A percentile compares a stretch with the other conserved stretches of the same genome.
Conservation (phyloP, 108 stramenopile genomes). For the Nitzschia sp. region DNA sequence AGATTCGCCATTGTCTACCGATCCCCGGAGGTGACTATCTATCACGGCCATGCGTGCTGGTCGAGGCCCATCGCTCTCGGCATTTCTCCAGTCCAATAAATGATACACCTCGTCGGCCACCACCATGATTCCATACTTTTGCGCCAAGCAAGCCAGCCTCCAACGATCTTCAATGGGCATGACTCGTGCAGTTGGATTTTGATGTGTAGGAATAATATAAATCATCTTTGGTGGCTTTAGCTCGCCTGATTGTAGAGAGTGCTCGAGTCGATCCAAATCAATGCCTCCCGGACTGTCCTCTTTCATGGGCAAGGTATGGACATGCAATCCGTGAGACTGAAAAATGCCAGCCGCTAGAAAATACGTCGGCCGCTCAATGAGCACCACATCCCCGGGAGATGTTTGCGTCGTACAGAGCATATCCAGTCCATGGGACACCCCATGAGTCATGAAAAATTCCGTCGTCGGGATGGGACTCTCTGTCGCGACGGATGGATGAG, state of each 20-base stretch:
- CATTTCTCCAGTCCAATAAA: conserved; percentile 60
- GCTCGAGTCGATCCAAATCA: conserved; percentile 50
- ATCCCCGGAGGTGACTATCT: conserved; percentile 11
- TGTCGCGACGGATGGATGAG: not conserved
- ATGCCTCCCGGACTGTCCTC: conserved; percentile 23
- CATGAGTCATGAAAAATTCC: conserved; percentile 62
- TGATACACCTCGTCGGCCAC: conserved; percentile 81
- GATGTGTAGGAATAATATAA: conserved; percentile 71
- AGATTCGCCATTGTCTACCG: not conserved
- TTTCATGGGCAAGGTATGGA: conserved; percentile 57
- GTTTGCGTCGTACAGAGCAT: conserved; percentile 55
- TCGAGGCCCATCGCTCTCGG: conserved; percentile 16
- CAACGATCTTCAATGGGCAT: conserved; percentile 52
- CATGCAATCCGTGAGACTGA: conserved; percentile 46
- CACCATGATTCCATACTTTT: conserved; percentile 49
- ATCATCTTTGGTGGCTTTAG: conserved; percentile 44
- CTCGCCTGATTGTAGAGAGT: conserved; percentile 33
- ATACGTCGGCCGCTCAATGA: conserved; percentile 69
- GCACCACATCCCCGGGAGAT: conserved; percentile 56
- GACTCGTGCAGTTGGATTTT: conserved; percentile 66
- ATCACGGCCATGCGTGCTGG: conserved; percentile 59
- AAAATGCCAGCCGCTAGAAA: conserved; percentile 65
- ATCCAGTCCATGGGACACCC: conserved; percentile 73
- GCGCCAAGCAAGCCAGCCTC: conserved; percentile 46
- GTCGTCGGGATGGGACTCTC: not conserved